Percentiles rank a stretch among this genome's conserved stretches.
Evolutionary conservation across 2,329 filamentous ascomycete genomes (phyloP).

Genomic region (Colletotrichum echinochloae): DNA sequence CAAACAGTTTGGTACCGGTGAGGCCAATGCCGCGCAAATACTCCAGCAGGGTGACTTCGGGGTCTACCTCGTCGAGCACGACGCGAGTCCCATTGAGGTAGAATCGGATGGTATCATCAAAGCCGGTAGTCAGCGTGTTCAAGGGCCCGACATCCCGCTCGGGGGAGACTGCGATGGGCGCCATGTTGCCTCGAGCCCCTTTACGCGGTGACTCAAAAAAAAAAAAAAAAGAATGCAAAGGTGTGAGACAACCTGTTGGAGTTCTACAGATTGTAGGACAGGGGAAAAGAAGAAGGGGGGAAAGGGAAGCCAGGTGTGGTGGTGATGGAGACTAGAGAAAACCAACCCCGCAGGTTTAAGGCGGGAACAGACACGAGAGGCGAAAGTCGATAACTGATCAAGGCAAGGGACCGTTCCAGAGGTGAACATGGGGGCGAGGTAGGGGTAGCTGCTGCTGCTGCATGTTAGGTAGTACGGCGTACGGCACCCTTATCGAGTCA

Average conservation of each 20-base stretch:
- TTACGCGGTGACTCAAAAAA: neutral
- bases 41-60: constrained; percentile 91
- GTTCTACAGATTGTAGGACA: neutral
- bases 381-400: constrained; percentile 25
- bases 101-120: constrained; percentile 90
- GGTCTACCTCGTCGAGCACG: constrained; percentile 86
- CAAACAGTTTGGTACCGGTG: constrained; percentile 90
- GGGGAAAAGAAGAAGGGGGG: neutral
- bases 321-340: neutral
- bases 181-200: constrained; percentile 55
- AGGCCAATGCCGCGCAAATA: constrained; percentile 93
- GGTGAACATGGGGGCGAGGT: neutral
- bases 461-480: no score
- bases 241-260: no score
- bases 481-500: constrained; percentile 10
- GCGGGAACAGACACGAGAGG: neutral
- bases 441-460: neutral
- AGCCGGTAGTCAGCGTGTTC: constrained; percentile 76
- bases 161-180: constrained; percentile 66
- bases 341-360: constrained; percentile 34
- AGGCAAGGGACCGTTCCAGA: constrained; percentile 1
- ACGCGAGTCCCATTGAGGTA: constrained; percentile 96
- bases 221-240: no score
- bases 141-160: constrained; percentile 53
- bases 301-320: neutral